These are phyloP conservation scores for Balakata baccata DNA, from an alignment of 345 rosid genomes.

Conservation along the genomic window DNA sequence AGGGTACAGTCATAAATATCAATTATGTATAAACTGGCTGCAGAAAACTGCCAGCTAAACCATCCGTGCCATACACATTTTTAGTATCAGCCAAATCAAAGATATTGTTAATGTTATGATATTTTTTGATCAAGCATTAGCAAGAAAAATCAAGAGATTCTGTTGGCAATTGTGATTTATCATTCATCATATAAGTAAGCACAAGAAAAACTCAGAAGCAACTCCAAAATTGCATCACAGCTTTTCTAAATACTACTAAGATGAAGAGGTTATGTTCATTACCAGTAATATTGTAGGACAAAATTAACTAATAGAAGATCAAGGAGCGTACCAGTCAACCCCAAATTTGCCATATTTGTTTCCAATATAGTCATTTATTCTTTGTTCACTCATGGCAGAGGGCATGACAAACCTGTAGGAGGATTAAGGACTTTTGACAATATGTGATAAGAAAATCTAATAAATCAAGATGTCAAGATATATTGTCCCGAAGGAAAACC, in stretches of 20 bases:
- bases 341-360: constrained; percentile 91
- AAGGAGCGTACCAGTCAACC: constrained; percentile 68
- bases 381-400: constrained; percentile 65
- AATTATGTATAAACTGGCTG: neutral
- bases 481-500: neutral
- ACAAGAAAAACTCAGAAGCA: neutral
- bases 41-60: neutral
- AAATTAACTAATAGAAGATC: neutral
- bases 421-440: neutral
- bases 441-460: neutral
- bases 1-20: neutral
- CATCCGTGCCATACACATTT: neutral
- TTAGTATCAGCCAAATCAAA: neutral
- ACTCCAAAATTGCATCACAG: neutral
- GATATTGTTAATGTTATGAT: neutral
- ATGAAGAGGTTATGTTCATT: neutral
- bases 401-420: constrained; percentile 82
- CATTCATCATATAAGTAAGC: neutral
- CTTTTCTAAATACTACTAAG: neutral
- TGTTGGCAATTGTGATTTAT: neutral
- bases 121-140: neutral
- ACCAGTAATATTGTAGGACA: neutral
- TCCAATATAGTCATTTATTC: constrained; percentile 62
- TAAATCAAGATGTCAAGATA: neutral
- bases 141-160: neutral